Conservation (phyloP, 2,329 filamentous ascomycete species). For the Ceratocystis destructans region DNA sequence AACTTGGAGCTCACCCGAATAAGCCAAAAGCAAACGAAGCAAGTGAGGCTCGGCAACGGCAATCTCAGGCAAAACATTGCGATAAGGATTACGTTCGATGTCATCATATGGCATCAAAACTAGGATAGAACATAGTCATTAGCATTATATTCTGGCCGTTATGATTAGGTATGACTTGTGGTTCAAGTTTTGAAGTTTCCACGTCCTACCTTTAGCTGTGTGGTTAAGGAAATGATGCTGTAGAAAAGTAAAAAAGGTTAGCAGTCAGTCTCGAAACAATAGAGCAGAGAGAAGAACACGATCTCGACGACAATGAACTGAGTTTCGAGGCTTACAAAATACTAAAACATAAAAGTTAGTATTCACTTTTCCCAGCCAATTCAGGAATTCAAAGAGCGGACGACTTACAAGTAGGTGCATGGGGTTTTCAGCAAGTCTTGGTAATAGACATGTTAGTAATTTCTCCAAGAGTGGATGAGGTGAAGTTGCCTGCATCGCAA, state of each 20-base stretch:
- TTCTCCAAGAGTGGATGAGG: background rate
- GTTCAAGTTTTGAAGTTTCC: too few species aligned
- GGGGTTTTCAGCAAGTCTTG: conserved; percentile 49
- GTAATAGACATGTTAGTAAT: background rate
- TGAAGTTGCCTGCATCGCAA: background rate
- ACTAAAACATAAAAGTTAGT: conserved; percentile 27
- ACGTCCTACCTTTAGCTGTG: conserved; percentile 48
- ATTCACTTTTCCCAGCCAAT: background rate
- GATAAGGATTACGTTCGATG: conserved; percentile 39
- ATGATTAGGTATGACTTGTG: too few species aligned
- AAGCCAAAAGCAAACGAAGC: conserved; percentile 63
- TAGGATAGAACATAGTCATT: conserved; percentile 13
- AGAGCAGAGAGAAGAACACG: too few species aligned
- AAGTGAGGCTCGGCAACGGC: conserved; percentile 56
- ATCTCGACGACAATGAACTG: background rate
- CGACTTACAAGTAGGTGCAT: conserved; percentile 56
- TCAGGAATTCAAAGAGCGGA: background rate
- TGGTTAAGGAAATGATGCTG: conserved; percentile 59
- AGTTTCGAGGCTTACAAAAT: conserved; percentile 31
- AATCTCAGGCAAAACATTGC: conserved; percentile 42
- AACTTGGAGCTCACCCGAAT: conserved; percentile 38
- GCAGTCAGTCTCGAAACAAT: too few species aligned
- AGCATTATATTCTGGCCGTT: background rate
- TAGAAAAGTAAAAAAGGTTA: conserved; percentile 12
- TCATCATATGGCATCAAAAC: conserved; percentile 39